A percentile compares a stretch with the other conserved stretches of the same genome.
These are phyloP conservation scores for Aegilops bicornis DNA, from an alignment of 176 grass and related monocot genomes.

Conservation along the genomic window DNA sequence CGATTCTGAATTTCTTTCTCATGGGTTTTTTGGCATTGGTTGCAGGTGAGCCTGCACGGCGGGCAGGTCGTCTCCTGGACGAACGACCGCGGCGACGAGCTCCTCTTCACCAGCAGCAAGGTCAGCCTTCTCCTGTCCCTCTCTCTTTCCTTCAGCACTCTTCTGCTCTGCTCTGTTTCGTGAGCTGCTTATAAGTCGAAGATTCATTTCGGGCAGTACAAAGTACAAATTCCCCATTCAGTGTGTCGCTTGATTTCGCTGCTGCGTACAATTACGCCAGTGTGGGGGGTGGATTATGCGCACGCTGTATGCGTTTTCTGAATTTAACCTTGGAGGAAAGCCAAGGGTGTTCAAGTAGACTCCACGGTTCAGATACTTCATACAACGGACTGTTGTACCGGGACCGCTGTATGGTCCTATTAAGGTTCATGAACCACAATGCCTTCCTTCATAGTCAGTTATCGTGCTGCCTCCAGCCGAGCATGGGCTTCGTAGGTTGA, in stretches of 20 bases:
- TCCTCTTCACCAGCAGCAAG: constrained; percentile 97
- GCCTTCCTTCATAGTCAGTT: background rate
- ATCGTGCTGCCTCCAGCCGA: background rate
- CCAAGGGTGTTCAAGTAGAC: background rate
- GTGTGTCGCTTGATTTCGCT: background rate
- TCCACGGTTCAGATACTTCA: background rate
- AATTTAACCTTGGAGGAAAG: background rate
- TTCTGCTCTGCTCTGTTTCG: background rate
- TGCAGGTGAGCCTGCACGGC: constrained; percentile 92
- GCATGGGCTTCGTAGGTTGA: background rate
- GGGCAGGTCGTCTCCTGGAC: constrained; percentile 92
- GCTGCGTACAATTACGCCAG: background rate
- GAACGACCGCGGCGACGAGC: constrained; percentile 89
- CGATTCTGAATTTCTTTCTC: background rate
- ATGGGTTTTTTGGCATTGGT: background rate
- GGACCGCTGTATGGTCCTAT: background rate
- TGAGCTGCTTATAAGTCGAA: background rate
- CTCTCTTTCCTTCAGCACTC: background rate
- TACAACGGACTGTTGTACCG: background rate
- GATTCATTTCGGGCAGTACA: background rate
- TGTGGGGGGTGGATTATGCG: background rate
- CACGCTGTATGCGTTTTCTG: background rate
- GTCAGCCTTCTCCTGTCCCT: constrained; percentile 7
- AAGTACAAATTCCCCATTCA: too few species aligned
- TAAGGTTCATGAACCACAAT: constrained; percentile 10